Percentiles rank a stretch among this genome's conserved stretches.
Conservation (phyloP, 345 rosid species). For the Arabidopsis suecica region DNA sequence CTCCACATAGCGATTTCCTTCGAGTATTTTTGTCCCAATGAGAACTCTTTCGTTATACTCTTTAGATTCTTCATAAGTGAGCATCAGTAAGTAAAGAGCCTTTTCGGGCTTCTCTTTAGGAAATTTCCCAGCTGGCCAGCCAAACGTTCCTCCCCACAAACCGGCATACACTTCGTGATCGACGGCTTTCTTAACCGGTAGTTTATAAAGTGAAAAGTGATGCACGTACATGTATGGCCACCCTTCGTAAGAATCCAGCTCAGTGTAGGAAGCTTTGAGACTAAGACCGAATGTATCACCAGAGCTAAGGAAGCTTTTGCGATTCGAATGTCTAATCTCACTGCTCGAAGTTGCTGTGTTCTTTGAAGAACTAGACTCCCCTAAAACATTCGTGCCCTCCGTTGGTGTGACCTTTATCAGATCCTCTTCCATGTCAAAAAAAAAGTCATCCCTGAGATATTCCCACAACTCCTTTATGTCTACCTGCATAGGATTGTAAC, state of each 20-base stretch:
- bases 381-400: too few relatives aligned
- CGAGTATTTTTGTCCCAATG: too few relatives aligned
- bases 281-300: background rate
- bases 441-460: background rate
- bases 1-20: too few relatives aligned
- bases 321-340: background rate
- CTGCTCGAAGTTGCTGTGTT: background rate
- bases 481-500: slow-evolving; percentile 50
- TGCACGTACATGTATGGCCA: slow-evolving; percentile 76
- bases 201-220: slow-evolving; percentile 71
- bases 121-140: slow-evolving; percentile 78
- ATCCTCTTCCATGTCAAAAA: too few relatives aligned
- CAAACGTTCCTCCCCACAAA: slow-evolving; percentile 87
- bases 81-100: slow-evolving; percentile 73
- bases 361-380: background rate
- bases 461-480: slow-evolving; percentile 53
- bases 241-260: slow-evolving; percentile 60
- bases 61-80: slow-evolving; percentile 63
- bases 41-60: too few relatives aligned
- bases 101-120: slow-evolving; percentile 66
- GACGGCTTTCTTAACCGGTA: slow-evolving; percentile 58
- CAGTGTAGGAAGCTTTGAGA: background rate
- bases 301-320: background rate
- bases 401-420: too few relatives aligned
- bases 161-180: slow-evolving; percentile 73